Base-by-base conservation (phyloP, 768 basidiomycete genomes). In the Lactarius indigo region DNA sequence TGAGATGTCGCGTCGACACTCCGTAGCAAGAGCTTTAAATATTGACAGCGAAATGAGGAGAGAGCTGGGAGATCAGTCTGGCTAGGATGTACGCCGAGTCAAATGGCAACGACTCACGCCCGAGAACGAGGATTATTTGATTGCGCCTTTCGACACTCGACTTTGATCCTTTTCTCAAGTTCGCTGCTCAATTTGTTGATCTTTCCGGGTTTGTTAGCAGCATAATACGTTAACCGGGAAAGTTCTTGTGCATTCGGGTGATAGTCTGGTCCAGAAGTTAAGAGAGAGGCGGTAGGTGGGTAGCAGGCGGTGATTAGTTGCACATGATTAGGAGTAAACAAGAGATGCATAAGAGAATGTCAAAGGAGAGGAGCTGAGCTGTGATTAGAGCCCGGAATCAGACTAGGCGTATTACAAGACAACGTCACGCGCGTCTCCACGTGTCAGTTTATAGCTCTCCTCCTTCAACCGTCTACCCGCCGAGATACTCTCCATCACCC, bases 271-370 rank as follows among this genome's bases (percentile, higher is more conserved):
- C 86, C 91, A 26, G 91, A 83, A 20, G 89, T 86, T 61, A 88
- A 79, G 39, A 96, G 82, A 6, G 87, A 81, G 61, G 92, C 87
- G 52, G 87, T 79, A 9, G 91, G 85, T 18, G 94, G 94, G 75
- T 96, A 96, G 76, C 93, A 96, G 41, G 92, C 86, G 63, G 86
- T 85, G 74, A 96, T 85, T 68, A 94, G 87, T 72, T 87, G 85
- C 72, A 93, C 85, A 80, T 94, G 92, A 79, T 90, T 86, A 68
- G 92, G 88, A 64, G 89, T 88, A 78, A 94, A 92, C 72, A 86
- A 77, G 68, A 87, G 76, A 75, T 87, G 86, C 90, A 92, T 91
- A 17, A 61, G 31, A 20, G 35, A 52, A 52, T n/a, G 62, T 44
- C 37, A 57, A 12, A 54, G 47, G 26, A 26, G 47, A 64, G 64